A percentile compares a stretch with the other conserved stretches of the same genome.
These are phyloP conservation scores for Chaetomium olivaceum DNA, from an alignment of 2,329 filamentous ascomycete species.

Conservation along the genomic window DNA sequence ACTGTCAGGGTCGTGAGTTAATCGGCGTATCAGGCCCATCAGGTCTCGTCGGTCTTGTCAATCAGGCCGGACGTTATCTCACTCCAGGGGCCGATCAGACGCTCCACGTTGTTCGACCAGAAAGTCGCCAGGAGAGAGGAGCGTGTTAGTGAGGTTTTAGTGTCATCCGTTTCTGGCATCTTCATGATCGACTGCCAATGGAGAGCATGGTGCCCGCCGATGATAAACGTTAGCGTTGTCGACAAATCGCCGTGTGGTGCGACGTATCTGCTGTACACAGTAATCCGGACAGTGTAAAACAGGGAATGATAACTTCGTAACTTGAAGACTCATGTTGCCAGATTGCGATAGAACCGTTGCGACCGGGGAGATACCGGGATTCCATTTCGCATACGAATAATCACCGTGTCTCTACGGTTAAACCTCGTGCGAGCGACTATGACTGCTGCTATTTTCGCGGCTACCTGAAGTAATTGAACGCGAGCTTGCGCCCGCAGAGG, in stretches of 20 bases:
- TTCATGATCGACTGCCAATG: not conserved
- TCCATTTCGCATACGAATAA: not conserved
- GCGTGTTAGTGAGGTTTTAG: not conserved
- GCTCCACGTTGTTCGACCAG: not conserved
- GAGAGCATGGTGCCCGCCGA: too few relatives aligned
- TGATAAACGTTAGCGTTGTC: not conserved
- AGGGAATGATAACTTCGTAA: not conserved
- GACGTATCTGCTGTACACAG: not conserved
- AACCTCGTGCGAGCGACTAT: not conserved
- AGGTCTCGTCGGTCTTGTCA: not conserved
- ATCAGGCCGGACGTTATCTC: not conserved
- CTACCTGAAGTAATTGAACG: constrained; percentile 2
- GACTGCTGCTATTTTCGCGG: constrained; percentile 30
- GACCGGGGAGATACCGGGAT: constrained; percentile 4
- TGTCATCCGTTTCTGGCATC: not conserved
- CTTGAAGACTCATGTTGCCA: not conserved
- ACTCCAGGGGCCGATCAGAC: not conserved
- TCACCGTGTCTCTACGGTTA: not conserved
- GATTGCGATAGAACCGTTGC: not conserved
- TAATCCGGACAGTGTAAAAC: not conserved
- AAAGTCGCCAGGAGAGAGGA: not conserved
- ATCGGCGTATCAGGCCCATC: not conserved
- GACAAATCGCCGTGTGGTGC: not conserved
- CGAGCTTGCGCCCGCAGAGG: constrained; percentile 21
- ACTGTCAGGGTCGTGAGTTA: not conserved